Evolutionary conservation across 2,329 filamentous ascomycete species (phyloP).

Genomic region (Fusarium udum): DNA sequence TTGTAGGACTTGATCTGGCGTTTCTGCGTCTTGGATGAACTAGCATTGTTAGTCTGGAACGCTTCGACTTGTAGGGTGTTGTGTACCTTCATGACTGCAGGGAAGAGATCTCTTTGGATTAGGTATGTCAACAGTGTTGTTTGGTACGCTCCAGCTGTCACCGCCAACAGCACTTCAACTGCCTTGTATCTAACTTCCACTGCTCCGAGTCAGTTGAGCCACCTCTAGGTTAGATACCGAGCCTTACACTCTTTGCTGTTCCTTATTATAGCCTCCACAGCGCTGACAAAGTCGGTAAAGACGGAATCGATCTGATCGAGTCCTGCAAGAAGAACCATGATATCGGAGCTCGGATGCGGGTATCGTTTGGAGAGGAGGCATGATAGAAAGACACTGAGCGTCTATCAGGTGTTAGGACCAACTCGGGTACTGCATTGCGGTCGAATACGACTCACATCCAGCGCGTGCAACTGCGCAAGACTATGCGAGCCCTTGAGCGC

Average conservation of each 20-base stretch:
- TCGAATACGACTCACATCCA: slow-evolving; percentile 73
- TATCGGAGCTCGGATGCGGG: slow-evolving; percentile 93
- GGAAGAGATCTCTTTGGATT: slow-evolving; percentile 92
- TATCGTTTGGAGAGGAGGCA: slow-evolving; percentile 88
- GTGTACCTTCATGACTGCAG: slow-evolving; percentile 88
- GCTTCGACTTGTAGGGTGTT: neutral
- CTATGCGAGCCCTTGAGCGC: slow-evolving; percentile 70
- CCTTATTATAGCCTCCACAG: slow-evolving; percentile 83
- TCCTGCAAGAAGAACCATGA: slow-evolving; percentile 89
- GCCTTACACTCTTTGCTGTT: slow-evolving; percentile 74
- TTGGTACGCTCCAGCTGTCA: slow-evolving; percentile 94
- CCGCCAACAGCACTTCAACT: slow-evolving; percentile 80
- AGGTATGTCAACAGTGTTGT: slow-evolving; percentile 95
- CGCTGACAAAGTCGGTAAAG: slow-evolving; percentile 87
- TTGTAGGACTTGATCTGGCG: slow-evolving; percentile 69
- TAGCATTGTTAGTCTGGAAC: slow-evolving; percentile 46
- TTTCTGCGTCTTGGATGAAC: slow-evolving; percentile 84
- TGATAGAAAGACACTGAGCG: slow-evolving; percentile 86
- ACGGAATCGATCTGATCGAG: slow-evolving; percentile 87
- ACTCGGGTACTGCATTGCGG: slow-evolving; percentile 49
- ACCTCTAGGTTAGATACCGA: neutral
- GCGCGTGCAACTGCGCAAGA: slow-evolving; percentile 77
- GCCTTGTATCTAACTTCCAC: slow-evolving; percentile 82
- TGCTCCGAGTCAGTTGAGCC: slow-evolving; percentile 51
- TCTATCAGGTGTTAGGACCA: slow-evolving; percentile 61